phyloP scores from a whole-genome alignment of 1,284 basidiomycete species.

The Cutaneotrichosporon sp. region DNA sequence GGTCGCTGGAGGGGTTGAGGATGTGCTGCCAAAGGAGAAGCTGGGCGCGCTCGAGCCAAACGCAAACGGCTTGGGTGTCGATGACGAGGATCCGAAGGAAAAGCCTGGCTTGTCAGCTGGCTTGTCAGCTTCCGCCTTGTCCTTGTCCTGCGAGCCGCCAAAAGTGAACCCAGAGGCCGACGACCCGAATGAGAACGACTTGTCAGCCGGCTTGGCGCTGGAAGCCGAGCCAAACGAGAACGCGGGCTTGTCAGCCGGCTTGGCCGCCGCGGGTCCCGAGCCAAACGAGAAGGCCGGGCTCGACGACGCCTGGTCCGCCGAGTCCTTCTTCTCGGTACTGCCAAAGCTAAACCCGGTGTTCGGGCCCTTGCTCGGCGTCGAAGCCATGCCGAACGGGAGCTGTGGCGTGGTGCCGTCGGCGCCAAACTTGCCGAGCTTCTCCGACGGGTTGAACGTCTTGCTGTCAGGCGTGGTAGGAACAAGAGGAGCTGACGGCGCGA shows the following conservation, averaged over 20 bases:
- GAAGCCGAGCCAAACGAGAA: background rate
- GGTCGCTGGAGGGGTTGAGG: background rate
- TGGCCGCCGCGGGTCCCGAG: background rate
- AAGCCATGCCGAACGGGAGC: constrained; percentile 39
- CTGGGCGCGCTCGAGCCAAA: constrained; percentile 16
- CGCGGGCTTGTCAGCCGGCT: constrained; percentile 17
- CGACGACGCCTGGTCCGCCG: constrained; percentile 8
- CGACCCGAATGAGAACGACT: constrained; percentile 33
- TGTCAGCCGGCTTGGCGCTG: constrained; percentile 7
- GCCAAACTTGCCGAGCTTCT: constrained; percentile 46
- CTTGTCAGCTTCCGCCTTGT: background rate
- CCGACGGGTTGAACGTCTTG: constrained; percentile 39
- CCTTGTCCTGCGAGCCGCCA: background rate
- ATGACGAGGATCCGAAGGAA: constrained; percentile 22
- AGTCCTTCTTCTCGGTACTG: background rate
- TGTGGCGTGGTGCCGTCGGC: constrained; percentile 42
- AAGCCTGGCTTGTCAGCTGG: constrained; percentile 19
- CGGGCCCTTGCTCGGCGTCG: constrained; percentile 18
- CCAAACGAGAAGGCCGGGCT: background rate
- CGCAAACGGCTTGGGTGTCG: constrained; percentile 18
- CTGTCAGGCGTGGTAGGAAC: constrained; percentile 40
- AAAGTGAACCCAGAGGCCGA: background rate
- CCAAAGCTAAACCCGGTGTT: constrained; percentile 4
- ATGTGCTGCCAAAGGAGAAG: constrained; percentile 29
- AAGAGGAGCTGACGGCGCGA: constrained; percentile 42